phyloP scores from a whole-genome alignment of 805 yeast genomes.

The Wickerhamiella azyma region DNA sequence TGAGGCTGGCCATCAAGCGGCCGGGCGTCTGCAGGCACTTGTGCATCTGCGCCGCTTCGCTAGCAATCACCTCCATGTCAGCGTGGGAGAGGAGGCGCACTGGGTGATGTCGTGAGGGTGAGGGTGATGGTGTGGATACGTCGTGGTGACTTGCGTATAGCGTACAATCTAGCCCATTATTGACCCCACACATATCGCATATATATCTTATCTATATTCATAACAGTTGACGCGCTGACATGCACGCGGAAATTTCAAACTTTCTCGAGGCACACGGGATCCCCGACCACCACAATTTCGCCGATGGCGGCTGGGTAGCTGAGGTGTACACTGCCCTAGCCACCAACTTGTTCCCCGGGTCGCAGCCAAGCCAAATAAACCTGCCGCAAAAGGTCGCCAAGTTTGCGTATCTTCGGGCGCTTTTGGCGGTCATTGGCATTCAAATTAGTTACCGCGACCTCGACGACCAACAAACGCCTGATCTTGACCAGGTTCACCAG shows the following conservation, averaged over 20 bases:
- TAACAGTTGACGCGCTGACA: neutral
- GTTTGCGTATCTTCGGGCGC: neutral
- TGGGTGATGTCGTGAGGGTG: neutral
- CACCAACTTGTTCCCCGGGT: neutral
- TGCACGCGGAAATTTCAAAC: neutral
- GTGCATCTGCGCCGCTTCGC: conserved; percentile 64
- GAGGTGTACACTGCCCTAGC: neutral
- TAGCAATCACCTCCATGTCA: conserved; percentile 32
- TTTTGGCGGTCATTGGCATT: neutral
- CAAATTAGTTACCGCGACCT: neutral
- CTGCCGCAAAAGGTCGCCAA: neutral
- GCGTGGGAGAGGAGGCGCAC: no score
- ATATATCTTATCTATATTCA: neutral
- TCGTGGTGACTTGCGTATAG: no score
- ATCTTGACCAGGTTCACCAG: neutral
- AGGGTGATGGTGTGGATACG: neutral
- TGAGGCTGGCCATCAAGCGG: conserved; percentile 72
- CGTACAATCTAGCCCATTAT: no score
- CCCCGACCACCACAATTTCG: neutral
- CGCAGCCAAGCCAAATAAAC: no score
- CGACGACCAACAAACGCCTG: neutral
- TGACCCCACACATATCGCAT: no score
- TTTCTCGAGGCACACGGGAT: neutral
- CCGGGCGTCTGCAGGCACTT: conserved; percentile 55
- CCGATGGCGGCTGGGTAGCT: neutral